A percentile compares a stretch with the other conserved stretches of the same genome.
Evolutionary conservation across 2,329 filamentous ascomycete genomes (phyloP).

Genomic region (Ophiocordyceps camponoti-saundersi): DNA sequence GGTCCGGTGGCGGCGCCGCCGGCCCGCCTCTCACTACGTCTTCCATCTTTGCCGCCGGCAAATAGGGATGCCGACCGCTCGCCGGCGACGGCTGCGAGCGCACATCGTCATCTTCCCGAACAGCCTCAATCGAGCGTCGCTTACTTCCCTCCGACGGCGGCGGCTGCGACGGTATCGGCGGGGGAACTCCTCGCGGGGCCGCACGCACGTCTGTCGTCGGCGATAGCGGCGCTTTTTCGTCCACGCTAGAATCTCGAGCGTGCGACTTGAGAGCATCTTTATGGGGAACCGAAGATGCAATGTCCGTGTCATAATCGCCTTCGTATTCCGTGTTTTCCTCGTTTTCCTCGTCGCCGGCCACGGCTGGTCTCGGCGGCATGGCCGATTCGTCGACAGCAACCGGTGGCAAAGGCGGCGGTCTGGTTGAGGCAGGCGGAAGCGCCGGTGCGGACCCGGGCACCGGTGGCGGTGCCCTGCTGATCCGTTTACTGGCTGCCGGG

Average conservation of each 20-base stretch:
- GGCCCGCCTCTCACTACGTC: slow-evolving; percentile 20
- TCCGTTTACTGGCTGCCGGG: slow-evolving; percentile 26
- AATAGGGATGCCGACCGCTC: not conserved
- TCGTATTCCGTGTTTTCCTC: slow-evolving; percentile 89
- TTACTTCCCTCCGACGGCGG: slow-evolving; percentile 27
- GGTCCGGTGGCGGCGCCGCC: slow-evolving; percentile 24
- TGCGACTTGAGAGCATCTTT: slow-evolving; percentile 85
- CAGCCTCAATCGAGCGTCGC: slow-evolving; percentile 52
- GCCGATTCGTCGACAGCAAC: slow-evolving; percentile 18
- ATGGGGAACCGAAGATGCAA: slow-evolving; percentile 81
- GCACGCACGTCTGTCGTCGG: slow-evolving; percentile 25
- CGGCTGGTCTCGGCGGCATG: slow-evolving; percentile 18
- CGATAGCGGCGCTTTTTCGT: slow-evolving; percentile 48
- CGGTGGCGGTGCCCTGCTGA: slow-evolving; percentile 40
- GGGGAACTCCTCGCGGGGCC: slow-evolving; percentile 43
- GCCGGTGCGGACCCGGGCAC: slow-evolving; percentile 38
- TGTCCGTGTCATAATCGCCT: slow-evolving; percentile 95
- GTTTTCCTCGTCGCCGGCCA: slow-evolving; percentile 45
- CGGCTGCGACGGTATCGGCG: slow-evolving; percentile 47
- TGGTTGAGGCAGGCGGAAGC: slow-evolving; percentile 30
- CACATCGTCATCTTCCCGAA: slow-evolving; percentile 13
- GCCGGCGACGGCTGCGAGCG: not conserved
- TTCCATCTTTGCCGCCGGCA: slow-evolving; percentile 19
- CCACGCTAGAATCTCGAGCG: slow-evolving; percentile 57
- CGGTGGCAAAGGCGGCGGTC: slow-evolving; percentile 53